Evolutionary conservation across 345 rosid genomes (phyloP), one percentile per base, ranked within the genome.

Genomic region (Dovyalis caffra): DNA sequence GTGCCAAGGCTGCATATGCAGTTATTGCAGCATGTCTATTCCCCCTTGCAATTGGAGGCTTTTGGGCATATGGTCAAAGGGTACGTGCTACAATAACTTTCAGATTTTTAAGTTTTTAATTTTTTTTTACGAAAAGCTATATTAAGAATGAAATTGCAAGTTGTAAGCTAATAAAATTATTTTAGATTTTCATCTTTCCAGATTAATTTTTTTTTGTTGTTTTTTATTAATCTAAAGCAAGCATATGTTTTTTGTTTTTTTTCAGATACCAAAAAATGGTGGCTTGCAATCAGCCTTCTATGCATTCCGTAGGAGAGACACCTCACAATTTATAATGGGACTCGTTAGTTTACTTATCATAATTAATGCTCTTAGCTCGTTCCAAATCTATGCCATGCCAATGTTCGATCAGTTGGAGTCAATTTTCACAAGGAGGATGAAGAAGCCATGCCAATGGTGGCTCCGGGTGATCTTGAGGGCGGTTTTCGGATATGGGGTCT

Each of bases 41-140:
- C 73, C 82, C 85, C 33, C 75, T 84, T 14, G 87, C 87, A 37
- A 74, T 84, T 35, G 82, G 74, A 8, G 87, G 87, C 25, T 84
- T 73, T 6, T 84, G 87, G 87, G 85, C 87, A 2, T 84, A 81
- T 8, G 87, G 85, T 6, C 74, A 71, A 66, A 33, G 45, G 82
- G 83, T 82, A 73, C 8, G 18, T 8, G 2, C 47, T 47, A 31
- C 21, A 7, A 25, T 11, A 11, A 16, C 37, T 38, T 4, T 43
- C 61, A n/a, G n/a, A n/a, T n/a, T n/a, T n/a, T n/a, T n/a, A n/a
- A n/a, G n/a, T n/a, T n/a, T n/a, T n/a, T n/a, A n/a, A n/a, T n/a
- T n/a, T n/a, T n/a, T n/a, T n/a, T n/a, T n/a, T n/a, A n/a, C n/a
- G n/a, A n/a, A n/a, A n/a, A n/a, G n/a, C n/a, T n/a, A n/a, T n/a